Evolutionary conservation across 1,139 yeast genomes (phyloP), one percentile per base, ranked within the genome.

Genomic region (Yamadazyma atmosphaerica): DNA sequence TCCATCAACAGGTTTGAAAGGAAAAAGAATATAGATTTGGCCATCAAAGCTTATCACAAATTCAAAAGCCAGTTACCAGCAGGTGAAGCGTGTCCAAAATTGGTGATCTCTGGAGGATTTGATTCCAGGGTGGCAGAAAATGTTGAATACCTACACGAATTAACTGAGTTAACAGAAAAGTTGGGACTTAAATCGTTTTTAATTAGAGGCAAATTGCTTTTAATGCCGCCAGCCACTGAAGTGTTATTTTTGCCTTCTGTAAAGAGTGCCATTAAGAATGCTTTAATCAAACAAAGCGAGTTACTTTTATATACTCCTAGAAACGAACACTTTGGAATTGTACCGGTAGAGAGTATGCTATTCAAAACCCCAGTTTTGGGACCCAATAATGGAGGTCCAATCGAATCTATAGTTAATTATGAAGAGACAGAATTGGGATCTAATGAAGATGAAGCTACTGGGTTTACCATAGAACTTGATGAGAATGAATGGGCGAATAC

Each of bases 281-380:
- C 80, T 1, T 70, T 92, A 30, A 66, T 92, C 33, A 60, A 72
- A 32, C 60, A 68, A 9, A 74, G 92, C 2, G 73, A 77, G 38
- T 51, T 86, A 39, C 68, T 94, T 27, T 65, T 89, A 33, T 92
- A 92, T 57, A 94, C 99, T 0, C 98, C 99, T 2, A 74, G 85
- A 1, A 77, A 78, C 53, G 98, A 94, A 59, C 99, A 92, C 63
- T 92, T 92, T 58, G 99, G 99, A 11, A 94, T 92, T 45, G 99
- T 94, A 3, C 99, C 99, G 1, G 74, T 92, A 11, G 98, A 92
- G 56, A 89, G 96, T 14, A 90, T 92, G 97, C 72, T 84, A 34
- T 72, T 78, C 44, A 82, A 85, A 21, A 83, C 86, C 0, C 90
- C 96, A 0, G 96, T 89, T 0, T 65, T 94, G 39, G 97, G 96